These are phyloP conservation scores for Ogataea siamensis DNA, from an alignment of 805 yeast species.

Conservation along the genomic window DNA sequence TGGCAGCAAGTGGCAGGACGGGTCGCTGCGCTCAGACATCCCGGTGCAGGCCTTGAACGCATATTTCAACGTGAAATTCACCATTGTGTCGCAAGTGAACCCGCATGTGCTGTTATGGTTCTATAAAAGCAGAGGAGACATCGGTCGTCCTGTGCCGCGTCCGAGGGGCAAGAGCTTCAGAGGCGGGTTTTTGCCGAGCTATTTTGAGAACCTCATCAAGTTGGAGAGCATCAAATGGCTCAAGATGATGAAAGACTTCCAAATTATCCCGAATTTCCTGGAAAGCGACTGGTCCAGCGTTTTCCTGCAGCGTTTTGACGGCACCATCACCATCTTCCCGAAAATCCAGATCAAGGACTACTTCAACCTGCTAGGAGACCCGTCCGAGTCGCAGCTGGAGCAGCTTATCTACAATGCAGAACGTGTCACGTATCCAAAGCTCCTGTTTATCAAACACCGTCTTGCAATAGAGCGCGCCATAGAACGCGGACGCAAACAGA, in stretches of 20 bases:
- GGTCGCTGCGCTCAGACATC: conserved; percentile 73
- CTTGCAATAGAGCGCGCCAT: conserved; percentile 64
- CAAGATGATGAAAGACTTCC: conserved; percentile 60
- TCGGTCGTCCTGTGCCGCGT: conserved; percentile 73
- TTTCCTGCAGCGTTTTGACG: conserved; percentile 71
- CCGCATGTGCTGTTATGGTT: conserved; percentile 77
- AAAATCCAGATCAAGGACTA: conserved; percentile 58
- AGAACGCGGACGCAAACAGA: conserved; percentile 44
- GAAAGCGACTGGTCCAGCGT: conserved; percentile 81
- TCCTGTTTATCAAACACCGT: conserved; percentile 63
- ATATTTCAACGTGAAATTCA: conserved; percentile 71
- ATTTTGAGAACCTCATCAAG: conserved; percentile 66
- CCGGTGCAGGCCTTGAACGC: conserved; percentile 73
- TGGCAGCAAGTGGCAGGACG: conserved; percentile 78
- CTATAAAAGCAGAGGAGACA: conserved; percentile 76
- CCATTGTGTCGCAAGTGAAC: conserved; percentile 78
- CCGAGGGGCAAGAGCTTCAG: conserved; percentile 56
- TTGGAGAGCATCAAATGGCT: conserved; percentile 78
- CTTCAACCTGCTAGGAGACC: conserved; percentile 64
- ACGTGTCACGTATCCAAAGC: conserved; percentile 60
- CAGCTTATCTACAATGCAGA: conserved; percentile 63
- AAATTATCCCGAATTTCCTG: conserved; percentile 62
- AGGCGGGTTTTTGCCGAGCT: conserved; percentile 76
- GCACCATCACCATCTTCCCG: conserved; percentile 78
- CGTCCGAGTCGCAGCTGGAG: conserved; percentile 54